Evolutionary conservation across 2,329 filamentous ascomycete genomes (phyloP), one percentile per base, ranked within the genome.

Genomic region (Venturiaceae sp.): DNA sequence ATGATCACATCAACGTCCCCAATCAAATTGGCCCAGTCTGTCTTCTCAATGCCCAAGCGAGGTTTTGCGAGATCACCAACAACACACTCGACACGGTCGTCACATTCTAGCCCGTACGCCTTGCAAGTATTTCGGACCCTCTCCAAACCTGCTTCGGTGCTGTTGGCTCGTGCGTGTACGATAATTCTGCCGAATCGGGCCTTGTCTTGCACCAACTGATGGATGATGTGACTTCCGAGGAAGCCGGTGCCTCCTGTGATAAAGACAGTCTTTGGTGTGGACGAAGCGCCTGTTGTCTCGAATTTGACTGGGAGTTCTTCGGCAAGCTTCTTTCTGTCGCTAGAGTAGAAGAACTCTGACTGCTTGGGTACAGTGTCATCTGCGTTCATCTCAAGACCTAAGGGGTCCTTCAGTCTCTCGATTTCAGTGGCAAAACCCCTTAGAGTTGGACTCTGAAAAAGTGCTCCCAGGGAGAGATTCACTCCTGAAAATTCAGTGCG

Each of bases 161-260:
- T 82, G 68, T 86, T 84, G 39, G 84, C 84, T 55, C 91, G 86
- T 3, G 95, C 86, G 59, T 92, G 85, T 0, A 86, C 84, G 59
- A 95, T 83, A 9, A 95, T 78, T 63, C 81, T 85, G 14, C 83
- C 75, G 19, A 74, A 71, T 19, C 75, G 80, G 16, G 74, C 74
- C 9, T 76, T 74, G 26, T 86, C 78, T 39, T 81, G 80, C 1
- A 96, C 78, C 1, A 96, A 72, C 58, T 95, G 89, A 58, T 81
- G 81, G 33, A 95, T 75, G 11, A 96, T 77, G 67, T 91, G 95
- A 0, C 88, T 82, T 30, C 92, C 92, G 21, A 96, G 73, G 77
- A 96, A 96, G 2, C 92, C 92, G 5, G 92, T 96, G 3, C 89
- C 90, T 46, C 92, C 91, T 2, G 92, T 96, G 5, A 96, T 74